Percentiles rank a stretch among this genome's conserved stretches.
These are phyloP conservation scores for Speleostelium caveatum DNA, from an alignment of 78 protist species.

Conservation along the genomic window DNA sequence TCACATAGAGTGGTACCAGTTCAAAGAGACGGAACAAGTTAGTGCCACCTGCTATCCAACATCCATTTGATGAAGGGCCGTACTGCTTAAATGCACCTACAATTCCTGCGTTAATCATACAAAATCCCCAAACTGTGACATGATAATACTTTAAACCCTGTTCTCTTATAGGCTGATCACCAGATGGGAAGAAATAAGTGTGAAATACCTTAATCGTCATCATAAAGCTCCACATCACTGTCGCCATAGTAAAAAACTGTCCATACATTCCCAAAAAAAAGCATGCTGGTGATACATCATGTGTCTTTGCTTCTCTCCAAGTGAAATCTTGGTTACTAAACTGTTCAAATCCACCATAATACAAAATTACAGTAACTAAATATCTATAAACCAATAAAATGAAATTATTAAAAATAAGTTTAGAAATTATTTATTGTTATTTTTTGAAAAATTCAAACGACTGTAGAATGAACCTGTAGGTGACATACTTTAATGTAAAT, in stretches of 20 bases:
- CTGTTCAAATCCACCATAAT: conserved; percentile 24
- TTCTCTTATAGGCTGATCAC: conserved; percentile 24
- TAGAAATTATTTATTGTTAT: no score
- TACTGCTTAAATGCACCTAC: conserved; percentile 41
- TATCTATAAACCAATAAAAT: neutral
- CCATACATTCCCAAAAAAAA: conserved; percentile 30
- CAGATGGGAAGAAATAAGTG: conserved; percentile 1
- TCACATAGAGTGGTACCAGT: conserved; percentile 50
- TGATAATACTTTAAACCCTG: conserved; percentile 39
- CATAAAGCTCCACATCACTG: conserved; percentile 54
- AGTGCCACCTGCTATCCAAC: conserved; percentile 57
- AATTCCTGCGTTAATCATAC: conserved; percentile 30
- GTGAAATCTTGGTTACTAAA: neutral
- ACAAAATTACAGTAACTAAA: conserved; percentile 27
- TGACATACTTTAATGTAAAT: conserved; percentile 28
- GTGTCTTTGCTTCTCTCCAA: neutral
- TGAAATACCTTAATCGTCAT: conserved; percentile 62
- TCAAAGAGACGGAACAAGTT: conserved; percentile 61
- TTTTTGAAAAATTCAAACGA: no score
- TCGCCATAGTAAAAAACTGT: conserved; percentile 59
- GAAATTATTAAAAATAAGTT: neutral
- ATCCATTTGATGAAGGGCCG: conserved; percentile 62
- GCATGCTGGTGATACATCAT: neutral
- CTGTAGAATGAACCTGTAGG: neutral
- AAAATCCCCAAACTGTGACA: conserved; percentile 56